Conservation (phyloP, 2,329 filamentous ascomycete genomes). For the Cryphonectria radicalis region DNA sequence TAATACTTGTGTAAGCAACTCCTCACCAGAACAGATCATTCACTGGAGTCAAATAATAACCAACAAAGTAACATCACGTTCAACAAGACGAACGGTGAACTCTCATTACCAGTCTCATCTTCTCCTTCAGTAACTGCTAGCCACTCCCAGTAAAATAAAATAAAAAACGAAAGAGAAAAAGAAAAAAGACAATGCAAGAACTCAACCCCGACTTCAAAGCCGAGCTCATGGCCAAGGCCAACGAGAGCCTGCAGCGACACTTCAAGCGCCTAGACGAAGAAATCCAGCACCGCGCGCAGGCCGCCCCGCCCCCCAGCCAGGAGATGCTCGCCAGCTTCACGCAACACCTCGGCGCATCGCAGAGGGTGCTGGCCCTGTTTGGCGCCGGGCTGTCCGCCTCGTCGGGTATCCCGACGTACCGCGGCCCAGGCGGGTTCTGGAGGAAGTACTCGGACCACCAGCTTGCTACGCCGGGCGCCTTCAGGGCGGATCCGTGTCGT, state of each 20-base stretch:
- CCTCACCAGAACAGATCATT: background rate
- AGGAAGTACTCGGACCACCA: constrained; percentile 8
- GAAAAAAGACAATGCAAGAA: background rate
- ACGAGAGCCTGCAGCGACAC: constrained; percentile 4
- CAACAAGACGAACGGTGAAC: background rate
- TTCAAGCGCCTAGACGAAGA: background rate
- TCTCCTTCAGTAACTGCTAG: background rate
- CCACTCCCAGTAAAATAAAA: background rate
- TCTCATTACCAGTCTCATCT: background rate
- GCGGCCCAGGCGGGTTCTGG: constrained; percentile 9
- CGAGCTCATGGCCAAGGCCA: constrained; percentile 14
- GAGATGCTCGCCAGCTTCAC: constrained; percentile 8
- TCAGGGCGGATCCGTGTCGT: constrained; percentile 2
- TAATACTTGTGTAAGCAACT: background rate
- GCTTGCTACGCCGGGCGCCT: constrained; percentile 9
- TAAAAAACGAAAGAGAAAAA: background rate
- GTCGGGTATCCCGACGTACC: constrained; percentile 11
- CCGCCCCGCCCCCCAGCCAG: background rate
- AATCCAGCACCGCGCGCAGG: background rate
- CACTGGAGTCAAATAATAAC: background rate
- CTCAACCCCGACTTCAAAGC: constrained; percentile 8
- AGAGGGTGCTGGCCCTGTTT: background rate
- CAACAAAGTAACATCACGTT: background rate
- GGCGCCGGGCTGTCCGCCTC: constrained; percentile 13
- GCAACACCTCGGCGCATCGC: background rate